Evolutionary conservation across 306 rosid genomes (phyloP), one percentile per base, ranked within the genome.

Genomic region (Dalbergia oliveri): DNA sequence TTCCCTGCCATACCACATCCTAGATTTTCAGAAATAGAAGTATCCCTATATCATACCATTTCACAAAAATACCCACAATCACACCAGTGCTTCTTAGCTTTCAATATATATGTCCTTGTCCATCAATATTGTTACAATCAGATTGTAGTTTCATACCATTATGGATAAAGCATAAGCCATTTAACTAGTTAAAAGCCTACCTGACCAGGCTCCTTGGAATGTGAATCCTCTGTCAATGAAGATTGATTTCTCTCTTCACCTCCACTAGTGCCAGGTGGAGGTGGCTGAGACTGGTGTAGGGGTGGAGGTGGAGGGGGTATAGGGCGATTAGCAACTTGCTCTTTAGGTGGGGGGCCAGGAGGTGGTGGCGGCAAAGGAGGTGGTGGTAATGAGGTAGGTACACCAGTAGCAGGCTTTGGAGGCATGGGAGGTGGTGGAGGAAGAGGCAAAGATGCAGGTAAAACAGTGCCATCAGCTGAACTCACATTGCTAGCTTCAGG

Each of bases 341-440:
- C 97, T 69, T 87, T 93, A 13, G 97, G 94, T 82, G 97, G 89
- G 65, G 95, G 94, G 26, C 99, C 99, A 56, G 99, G 98, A 79
- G 99, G 99, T 41, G 99, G 98, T 64, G 99, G 99, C 0, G 99
- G 98, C 85, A 94, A 85, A 56, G 93, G 97, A 63, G 93, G 93
- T n/a, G 83, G 88, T 15, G 94, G 98, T 84, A 94, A 86, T 47
- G 97, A 86, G 73, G 89, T 70, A 44, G 88, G 80, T 54, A 88
- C 81, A 81, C 84, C 61, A 79, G 82, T 58, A 65, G 91, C 84
- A 69, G 98, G 97, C 72, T 82, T 90, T 43, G 93, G 97, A 10
- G 99, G 99, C 91, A 96, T 87, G 13, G 98, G 99, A 66, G 99
- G 99, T 7, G 97, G 99, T 73, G 98, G 99, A 76, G 99, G 99